These are phyloP conservation scores for Neoascochyta sp. DNA, from an alignment of 2,329 filamentous ascomycete genomes.

Conservation along the genomic window DNA sequence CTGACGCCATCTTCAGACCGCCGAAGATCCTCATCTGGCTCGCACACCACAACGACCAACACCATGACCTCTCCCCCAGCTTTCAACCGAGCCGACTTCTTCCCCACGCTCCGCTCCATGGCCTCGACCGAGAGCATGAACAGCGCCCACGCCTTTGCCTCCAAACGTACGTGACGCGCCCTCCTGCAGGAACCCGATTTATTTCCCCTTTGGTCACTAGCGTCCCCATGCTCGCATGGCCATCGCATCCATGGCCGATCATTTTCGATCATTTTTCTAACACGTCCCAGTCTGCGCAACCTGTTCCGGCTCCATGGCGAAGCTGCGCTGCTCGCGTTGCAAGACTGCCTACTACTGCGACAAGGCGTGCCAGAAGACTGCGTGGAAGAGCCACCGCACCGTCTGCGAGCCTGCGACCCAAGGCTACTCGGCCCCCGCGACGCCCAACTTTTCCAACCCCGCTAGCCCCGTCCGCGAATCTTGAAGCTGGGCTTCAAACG, in stretches of 20 bases:
- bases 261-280: too few species aligned
- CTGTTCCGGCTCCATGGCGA: slow-evolving; percentile 20
- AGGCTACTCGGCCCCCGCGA: slow-evolving; percentile 22
- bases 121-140: slow-evolving; percentile 24
- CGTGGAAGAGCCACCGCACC: slow-evolving; percentile 52
- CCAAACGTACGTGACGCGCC: slow-evolving; percentile 27
- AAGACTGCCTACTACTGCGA: slow-evolving; percentile 50
- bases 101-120: slow-evolving; percentile 21
- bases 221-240: slow-evolving; percentile 4
- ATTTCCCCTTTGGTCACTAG: slow-evolving; percentile 14
- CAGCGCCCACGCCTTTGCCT: slow-evolving; percentile 16
- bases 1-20: slow-evolving; percentile 14
- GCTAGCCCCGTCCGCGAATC: too few species aligned
- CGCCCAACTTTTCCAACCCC: slow-evolving; percentile 27
- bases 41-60: too few species aligned
- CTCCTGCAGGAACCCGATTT: slow-evolving; percentile 25
- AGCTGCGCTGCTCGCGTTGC: slow-evolving; percentile 48
- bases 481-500: too few species aligned
- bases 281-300: slow-evolving; percentile 20
- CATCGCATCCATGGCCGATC: neutral
- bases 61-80: slow-evolving; percentile 16
- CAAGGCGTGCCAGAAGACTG: slow-evolving; percentile 49
- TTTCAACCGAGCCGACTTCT: slow-evolving; percentile 22
- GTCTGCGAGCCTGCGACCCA: slow-evolving; percentile 37
- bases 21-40: slow-evolving; percentile 21